These are phyloP conservation scores for Eudorina sp. DNA, from an alignment of 139 green algal genomes.

Conservation along the genomic window DNA sequence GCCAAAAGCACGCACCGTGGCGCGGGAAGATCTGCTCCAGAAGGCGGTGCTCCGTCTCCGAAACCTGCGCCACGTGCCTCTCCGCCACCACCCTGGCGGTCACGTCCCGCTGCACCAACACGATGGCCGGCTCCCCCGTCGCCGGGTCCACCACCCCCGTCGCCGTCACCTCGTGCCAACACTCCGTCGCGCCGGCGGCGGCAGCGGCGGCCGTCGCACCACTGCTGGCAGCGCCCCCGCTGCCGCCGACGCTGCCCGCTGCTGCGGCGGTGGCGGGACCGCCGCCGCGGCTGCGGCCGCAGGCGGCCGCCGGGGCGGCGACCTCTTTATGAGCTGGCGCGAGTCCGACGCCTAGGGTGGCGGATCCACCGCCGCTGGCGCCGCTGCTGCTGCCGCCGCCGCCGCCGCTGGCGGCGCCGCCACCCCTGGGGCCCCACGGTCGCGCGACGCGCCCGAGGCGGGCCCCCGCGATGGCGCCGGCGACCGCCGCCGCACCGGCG, in stretches of 20 bases:
- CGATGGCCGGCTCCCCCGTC: neutral
- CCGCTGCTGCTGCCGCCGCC: neutral
- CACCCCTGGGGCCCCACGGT: too few relatives aligned
- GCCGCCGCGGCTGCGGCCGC: neutral
- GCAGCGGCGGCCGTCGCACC: neutral
- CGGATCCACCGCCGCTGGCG: neutral
- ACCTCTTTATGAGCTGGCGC: too few relatives aligned
- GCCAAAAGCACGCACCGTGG: neutral
- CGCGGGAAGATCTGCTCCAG: slow-evolving; percentile 37
- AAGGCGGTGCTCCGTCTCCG: slow-evolving; percentile 21
- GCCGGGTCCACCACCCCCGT: neutral
- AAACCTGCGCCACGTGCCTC: slow-evolving; percentile 28
- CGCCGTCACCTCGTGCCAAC: neutral
- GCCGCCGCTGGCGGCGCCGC: too few relatives aligned
- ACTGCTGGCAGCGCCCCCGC: neutral
- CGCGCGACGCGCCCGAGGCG: too few relatives aligned
- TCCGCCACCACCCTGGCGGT: slow-evolving; percentile 26
- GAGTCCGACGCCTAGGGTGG: neutral
- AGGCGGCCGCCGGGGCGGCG: too few relatives aligned
- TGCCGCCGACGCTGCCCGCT: too few relatives aligned
- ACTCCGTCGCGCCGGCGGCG: neutral
- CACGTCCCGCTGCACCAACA: slow-evolving; percentile 17
- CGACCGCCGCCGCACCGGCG: neutral
- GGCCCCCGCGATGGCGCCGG: too few relatives aligned
- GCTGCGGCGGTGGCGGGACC: neutral